phyloP scores from a whole-genome alignment of 192 early-diverging fungal genomes.

The Phlyctochytrium planicorne region DNA sequence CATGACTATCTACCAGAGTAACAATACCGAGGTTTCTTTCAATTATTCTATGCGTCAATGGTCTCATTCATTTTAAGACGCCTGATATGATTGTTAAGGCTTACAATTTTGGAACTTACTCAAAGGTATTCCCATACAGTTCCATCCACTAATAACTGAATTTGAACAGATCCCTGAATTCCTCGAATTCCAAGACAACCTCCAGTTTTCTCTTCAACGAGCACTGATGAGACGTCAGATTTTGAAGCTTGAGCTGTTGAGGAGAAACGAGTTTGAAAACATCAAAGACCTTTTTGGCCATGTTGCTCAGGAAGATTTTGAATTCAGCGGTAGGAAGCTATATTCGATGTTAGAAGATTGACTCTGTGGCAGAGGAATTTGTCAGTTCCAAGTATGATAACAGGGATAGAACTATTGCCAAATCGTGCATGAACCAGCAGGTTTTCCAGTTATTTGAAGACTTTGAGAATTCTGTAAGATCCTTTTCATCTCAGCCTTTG shows the following conservation, averaged over 20 bases:
- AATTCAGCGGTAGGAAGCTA: no score
- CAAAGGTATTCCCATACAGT: conserved; percentile 57
- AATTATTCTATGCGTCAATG: background rate
- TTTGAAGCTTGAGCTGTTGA: conserved; percentile 55
- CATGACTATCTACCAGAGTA: conserved; percentile 73
- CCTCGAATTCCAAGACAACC: conserved; percentile 70
- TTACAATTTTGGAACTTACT: conserved; percentile 81
- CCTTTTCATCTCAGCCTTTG: no score
- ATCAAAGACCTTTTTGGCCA: background rate
- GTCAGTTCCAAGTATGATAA: no score
- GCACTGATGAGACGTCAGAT: conserved; percentile 65
- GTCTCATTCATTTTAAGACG: conserved; percentile 43
- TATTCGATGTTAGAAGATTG: no score
- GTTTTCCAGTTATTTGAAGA: no score
- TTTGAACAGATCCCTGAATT: conserved; percentile 76
- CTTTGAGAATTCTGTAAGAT: no score
- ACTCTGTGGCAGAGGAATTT: no score
- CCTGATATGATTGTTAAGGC: conserved; percentile 86
- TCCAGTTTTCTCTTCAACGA: conserved; percentile 74
- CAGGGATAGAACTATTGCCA: no score
- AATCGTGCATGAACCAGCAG: no score
- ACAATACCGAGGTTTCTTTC: conserved; percentile 65
- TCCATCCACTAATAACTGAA: background rate
- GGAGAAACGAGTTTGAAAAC: background rate
- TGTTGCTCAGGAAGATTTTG: no score